Conservation (phyloP, 2,329 filamentous ascomycete genomes). For the Sporothrix pallida region DNA sequence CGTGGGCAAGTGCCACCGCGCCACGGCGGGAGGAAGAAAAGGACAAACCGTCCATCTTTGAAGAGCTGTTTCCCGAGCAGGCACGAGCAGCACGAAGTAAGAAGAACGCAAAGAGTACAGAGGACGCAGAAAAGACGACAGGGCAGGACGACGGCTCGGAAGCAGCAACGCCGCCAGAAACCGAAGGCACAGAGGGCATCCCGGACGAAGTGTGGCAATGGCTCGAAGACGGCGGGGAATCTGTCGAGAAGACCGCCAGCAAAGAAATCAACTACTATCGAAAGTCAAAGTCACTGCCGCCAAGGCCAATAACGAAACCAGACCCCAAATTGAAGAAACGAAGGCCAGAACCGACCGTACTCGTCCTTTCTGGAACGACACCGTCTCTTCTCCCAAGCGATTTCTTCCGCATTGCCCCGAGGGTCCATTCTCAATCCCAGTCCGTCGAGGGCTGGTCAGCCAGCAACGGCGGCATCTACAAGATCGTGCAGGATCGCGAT, state of each 20-base stretch:
- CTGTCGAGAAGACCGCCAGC: background rate
- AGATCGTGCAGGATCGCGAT: conserved; percentile 69
- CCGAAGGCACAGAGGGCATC: background rate
- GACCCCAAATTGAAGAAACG: background rate
- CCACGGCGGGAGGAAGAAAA: background rate
- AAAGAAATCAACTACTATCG: no score
- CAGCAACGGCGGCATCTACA: conserved; percentile 39
- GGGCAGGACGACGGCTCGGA: background rate
- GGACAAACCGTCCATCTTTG: conserved; percentile 35
- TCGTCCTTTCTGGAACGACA: conserved; percentile 65
- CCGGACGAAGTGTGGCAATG: conserved; percentile 33
- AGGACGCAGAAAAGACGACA: background rate
- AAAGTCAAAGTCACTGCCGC: no score
- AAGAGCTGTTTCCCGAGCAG: conserved; percentile 36
- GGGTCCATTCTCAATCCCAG: conserved; percentile 42
- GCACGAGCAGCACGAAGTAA: background rate
- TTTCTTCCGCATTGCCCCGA: conserved; percentile 70
- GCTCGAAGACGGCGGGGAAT: conserved; percentile 32
- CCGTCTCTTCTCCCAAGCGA: conserved; percentile 68
- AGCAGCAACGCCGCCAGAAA: background rate
- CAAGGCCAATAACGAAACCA: background rate
- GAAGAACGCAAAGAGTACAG: background rate
- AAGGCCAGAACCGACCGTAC: conserved; percentile 41
- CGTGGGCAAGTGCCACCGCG: background rate
- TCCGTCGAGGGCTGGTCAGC: conserved; percentile 69